Base-by-base conservation (phyloP, 495 filamentous ascomycete genomes). In the Clavariopsis aquatica region DNA sequence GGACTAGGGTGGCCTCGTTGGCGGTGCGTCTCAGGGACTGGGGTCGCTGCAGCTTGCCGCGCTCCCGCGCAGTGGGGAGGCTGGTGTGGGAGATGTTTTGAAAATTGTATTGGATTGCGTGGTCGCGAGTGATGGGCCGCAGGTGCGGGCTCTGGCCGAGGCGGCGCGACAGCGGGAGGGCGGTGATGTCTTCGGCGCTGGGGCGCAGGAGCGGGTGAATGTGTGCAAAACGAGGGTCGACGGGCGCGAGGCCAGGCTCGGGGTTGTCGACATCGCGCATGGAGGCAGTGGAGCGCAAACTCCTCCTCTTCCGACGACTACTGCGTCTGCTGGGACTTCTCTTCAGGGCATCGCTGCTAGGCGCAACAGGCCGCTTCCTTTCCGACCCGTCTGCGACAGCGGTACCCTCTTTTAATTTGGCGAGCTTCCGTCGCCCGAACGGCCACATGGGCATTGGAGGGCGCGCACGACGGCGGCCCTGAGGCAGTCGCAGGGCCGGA, bases 11-110 rank as follows among this genome's bases (percentile, higher is more conserved):
- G 1, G 78, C 76, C 53, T 80, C 79, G 77, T 80, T 74, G 72
- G 79, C 82, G 57, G 79, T 83, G 51, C 83, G 85, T 49, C 84
- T 86, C 41, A 91, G 74, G 7, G 88, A 88, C 2, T 89, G 89
- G n/a, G 83, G 80, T 45, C 84, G 76, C 66, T 77, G 82, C 9
- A 71, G 62, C 36, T 65, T 73, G 28, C 67, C 66, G 15, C 65
- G 56, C 27, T 77, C 73, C 20, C 74, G 73, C 23, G 79, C 81
- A 4, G 75, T 68, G 51, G 79, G 78, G 20, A 82, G 70, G 73
- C 77, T 83, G 57, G 77, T 73, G 52, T 74, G 73, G 20, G 76
- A 80, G 17, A 69, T 69, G 27, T 75, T 78, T 51, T 78, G 76
- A 64, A 79, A 79, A 67, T 83, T 80, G 57, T 81, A 78, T 7